Base-by-base conservation (phyloP, 352 stramenopile genomes). In the Phytophthora boehmeriae region DNA sequence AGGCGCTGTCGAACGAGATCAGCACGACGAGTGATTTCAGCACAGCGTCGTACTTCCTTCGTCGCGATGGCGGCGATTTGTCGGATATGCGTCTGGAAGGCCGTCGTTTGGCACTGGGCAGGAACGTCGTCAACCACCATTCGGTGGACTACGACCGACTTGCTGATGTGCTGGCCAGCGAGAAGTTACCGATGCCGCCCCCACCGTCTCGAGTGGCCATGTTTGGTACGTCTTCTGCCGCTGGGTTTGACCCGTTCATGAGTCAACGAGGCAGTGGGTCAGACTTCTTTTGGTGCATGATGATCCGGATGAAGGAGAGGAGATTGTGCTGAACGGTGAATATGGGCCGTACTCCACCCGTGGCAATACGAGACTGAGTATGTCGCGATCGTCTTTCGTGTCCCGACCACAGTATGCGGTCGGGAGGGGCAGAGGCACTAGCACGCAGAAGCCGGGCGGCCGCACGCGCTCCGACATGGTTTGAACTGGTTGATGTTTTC, bases 71-170 rank as follows among this genome's bases (percentile, higher is more conserved):
- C 42, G 52, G 53, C 4, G 35, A 71, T 27, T 52, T 82, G 5
- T 85, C 78, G 20, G 76, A 85, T 30, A 71, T 88, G 73, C 66
- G 63, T 9, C 43, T 80, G 5, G 68, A 72, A 20, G 60, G 56
- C 32, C 72, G 72, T 41, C 68, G 58, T 5, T 43, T 80, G 16
- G 74, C 74, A 5, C 61, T 86, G 4, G 72, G 74, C 19, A 73
- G 80, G 16, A 87, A 68, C 35, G 77, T 89, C 19, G 75, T 89
- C 17, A 89, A 87, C 60, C 80, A 89, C 51, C 77, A 87, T 53
- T 84, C 76, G n/a, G 80, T 89, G 20, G 72, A 80, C 54, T 83
- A 83, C 57, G 74, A 83, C 44, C 74, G 71, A 14, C 58, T 83
- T 9, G 64, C 62, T 1, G 71, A 83, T 35, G 59, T 62, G 19